phyloP scores from a whole-genome alignment of 768 basidiomycete species.

The Cystobasidium tubakii region DNA sequence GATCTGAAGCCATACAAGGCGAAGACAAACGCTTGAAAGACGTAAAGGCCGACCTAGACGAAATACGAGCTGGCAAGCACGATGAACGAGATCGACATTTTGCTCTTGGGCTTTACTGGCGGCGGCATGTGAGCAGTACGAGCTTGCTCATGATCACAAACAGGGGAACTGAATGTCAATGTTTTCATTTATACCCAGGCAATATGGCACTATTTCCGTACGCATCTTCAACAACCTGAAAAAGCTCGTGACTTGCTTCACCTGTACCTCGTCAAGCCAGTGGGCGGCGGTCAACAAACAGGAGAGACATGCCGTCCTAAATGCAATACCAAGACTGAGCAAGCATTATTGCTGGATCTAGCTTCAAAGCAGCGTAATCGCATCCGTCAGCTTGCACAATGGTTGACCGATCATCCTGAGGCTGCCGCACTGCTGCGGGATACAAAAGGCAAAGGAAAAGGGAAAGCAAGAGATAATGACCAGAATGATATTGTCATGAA shows the following conservation, averaged over 20 bases:
- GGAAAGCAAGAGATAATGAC: not conserved
- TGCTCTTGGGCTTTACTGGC: not conserved
- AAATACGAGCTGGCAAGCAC: not conserved
- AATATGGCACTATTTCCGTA: slow-evolving; percentile 5
- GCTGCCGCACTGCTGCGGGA: not conserved
- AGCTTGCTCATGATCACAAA: too few species aligned
- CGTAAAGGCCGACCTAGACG: not conserved
- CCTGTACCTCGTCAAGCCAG: slow-evolving; percentile 4
- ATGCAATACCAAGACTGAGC: not conserved
- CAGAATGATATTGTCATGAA: not conserved
- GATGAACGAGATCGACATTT: not conserved
- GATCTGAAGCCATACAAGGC: not conserved
- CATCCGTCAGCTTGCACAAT: not conserved
- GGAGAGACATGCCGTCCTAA: not conserved
- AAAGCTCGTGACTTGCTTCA: slow-evolving; percentile 12
- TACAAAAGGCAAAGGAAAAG: slow-evolving; percentile 1
- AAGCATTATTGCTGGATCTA: not conserved
- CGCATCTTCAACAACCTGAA: not conserved
- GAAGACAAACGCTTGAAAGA: not conserved
- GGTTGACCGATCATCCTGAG: slow-evolving; percentile 6
- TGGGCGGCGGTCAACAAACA: not conserved
- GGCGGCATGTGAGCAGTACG: slow-evolving; percentile 6
- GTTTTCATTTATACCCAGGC: not conserved
- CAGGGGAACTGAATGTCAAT: too few species aligned
- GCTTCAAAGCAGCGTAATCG: not conserved